Evolutionary conservation across 176 grass and related monocot genomes (phyloP), one percentile per base, ranked within the genome.

Genomic region (Pontederia paniculata): DNA sequence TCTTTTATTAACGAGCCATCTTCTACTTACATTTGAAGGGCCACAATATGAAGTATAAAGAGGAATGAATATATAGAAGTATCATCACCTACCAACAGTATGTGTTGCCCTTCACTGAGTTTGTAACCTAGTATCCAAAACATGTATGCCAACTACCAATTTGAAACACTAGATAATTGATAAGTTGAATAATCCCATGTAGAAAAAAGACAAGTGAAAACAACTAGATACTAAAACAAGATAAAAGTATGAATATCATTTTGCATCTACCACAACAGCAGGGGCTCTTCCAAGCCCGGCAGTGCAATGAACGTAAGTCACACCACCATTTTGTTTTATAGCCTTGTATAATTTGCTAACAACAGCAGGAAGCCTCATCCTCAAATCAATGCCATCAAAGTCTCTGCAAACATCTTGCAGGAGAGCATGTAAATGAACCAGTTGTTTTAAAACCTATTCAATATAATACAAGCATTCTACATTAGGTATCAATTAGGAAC

Each of bases 361-460:
- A 65, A 91, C 93, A 66, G 74, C 74, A 72, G 93, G 93, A 81
- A 98, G 87, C 75, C 93, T 91, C 80, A 84, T 62, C 71, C 93
- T 80, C 78, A 98, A 76, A 91, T 98, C 83, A 73, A 98, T 91
- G 74, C 77, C 87, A 98, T 98, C 93, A 82, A 98, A 98, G 88
- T 98, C 93, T 80, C 86, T 98, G 76, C 43, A 37, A 61, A 42
- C 71, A 57, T 70, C 37, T 45, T 13, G 68, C 13, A 65, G 57
- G 21, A 72, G 19, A 61, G 11, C 47, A 70, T 23, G 9, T 72
- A 52, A 16, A 62, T 37, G 51, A 28, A 63, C 8, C 15, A 63
- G 21, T 9, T 22, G 21, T 8, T 0, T 22, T 2, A 3, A 0
- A 37, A 37, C 5, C 28, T 37, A 37, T 37, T 5, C 28, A 37